Conservation (phyloP, 2,329 filamentous ascomycete species). For the Fusarium albosuccineum region DNA sequence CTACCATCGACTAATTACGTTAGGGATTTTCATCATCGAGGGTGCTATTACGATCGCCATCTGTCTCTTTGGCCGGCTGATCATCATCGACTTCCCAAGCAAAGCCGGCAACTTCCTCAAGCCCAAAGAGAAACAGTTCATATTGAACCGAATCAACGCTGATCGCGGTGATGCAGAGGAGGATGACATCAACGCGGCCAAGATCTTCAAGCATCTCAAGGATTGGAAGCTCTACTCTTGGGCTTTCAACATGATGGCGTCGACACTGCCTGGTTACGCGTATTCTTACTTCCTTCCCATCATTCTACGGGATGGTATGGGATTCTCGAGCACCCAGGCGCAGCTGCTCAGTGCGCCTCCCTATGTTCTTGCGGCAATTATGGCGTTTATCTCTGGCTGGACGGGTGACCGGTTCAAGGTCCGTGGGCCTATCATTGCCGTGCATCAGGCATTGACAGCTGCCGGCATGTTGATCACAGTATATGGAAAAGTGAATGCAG, state of each 20-base stretch:
- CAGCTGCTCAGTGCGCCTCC: slow-evolving; percentile 22
- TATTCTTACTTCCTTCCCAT: slow-evolving; percentile 23
- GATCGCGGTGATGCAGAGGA: slow-evolving; percentile 25
- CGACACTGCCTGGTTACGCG: slow-evolving; percentile 17
- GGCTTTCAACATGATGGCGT: slow-evolving; percentile 22
- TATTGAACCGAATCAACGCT: slow-evolving; percentile 10
- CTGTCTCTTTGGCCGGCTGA: slow-evolving; percentile 3
- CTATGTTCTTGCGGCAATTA: slow-evolving; percentile 17
- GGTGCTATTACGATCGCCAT: slow-evolving; percentile 15
- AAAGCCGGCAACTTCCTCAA: slow-evolving; percentile 16
- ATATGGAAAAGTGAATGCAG: slow-evolving; percentile 7
- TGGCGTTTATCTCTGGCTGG: slow-evolving; percentile 12
- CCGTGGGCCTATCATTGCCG: slow-evolving; percentile 12
- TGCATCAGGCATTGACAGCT: slow-evolving; percentile 10
- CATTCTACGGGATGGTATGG: slow-evolving; percentile 21
- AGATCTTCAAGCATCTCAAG: slow-evolving; percentile 4
- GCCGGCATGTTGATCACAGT: slow-evolving; percentile 17
- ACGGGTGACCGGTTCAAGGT: slow-evolving; percentile 11
- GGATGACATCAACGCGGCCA: neutral
- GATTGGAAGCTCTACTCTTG: slow-evolving; percentile 21
- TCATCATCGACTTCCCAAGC: slow-evolving; percentile 25
- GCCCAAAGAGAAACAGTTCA: slow-evolving; percentile 5
- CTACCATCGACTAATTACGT: neutral
- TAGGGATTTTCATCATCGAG: slow-evolving; percentile 28
- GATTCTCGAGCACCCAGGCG: slow-evolving; percentile 1